Evolutionary conservation across 1,139 yeast species (phyloP).

Genomic region (Schwanniomyces etchellsii): DNA sequence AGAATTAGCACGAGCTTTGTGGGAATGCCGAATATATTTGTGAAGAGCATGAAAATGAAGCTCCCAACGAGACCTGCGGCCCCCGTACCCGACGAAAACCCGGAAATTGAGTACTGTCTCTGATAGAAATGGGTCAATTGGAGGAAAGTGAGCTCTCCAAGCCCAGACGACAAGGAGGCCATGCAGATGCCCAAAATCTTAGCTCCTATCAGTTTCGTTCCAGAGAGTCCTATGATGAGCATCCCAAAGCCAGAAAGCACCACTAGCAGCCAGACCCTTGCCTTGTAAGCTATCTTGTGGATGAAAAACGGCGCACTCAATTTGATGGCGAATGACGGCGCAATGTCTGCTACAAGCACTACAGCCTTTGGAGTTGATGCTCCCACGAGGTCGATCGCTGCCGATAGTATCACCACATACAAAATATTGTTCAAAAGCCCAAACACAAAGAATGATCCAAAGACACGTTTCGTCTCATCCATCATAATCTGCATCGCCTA

Average conservation of each 20-base stretch:
- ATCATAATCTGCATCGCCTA: slow-evolving; percentile 4
- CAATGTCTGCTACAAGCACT: slow-evolving; percentile 78
- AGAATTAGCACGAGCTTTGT: slow-evolving; percentile 26
- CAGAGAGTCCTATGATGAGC: slow-evolving; percentile 54
- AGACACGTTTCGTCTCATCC: slow-evolving; percentile 18
- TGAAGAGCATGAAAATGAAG: slow-evolving; percentile 35
- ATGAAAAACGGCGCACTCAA: slow-evolving; percentile 73
- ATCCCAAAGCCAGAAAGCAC: slow-evolving; percentile 67
- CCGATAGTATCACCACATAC: slow-evolving; percentile 85
- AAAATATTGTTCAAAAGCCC: slow-evolving; percentile 85
- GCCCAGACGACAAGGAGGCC: slow-evolving; percentile 82
- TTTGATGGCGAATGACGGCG: slow-evolving; percentile 76
- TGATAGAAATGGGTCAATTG: slow-evolving; percentile 73
- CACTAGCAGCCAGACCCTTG: slow-evolving; percentile 53
- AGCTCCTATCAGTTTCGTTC: slow-evolving; percentile 17
- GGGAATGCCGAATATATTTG: slow-evolving; percentile 28
- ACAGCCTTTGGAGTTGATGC: slow-evolving; percentile 77
- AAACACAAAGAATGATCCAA: slow-evolving; percentile 67
- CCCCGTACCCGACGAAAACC: slow-evolving; percentile 93
- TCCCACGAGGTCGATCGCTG: slow-evolving; percentile 90
- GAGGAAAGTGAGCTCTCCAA: slow-evolving; percentile 85
- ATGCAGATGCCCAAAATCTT: slow-evolving; percentile 67
- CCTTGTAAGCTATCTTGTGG: slow-evolving; percentile 54
- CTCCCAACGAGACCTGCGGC: slow-evolving; percentile 90
- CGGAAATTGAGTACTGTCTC: slow-evolving; percentile 55